Evolutionary conservation across 2,329 filamentous ascomycete genomes (phyloP), one percentile per base, ranked within the genome.

Genomic region (Endoconidiophora laricicola): DNA sequence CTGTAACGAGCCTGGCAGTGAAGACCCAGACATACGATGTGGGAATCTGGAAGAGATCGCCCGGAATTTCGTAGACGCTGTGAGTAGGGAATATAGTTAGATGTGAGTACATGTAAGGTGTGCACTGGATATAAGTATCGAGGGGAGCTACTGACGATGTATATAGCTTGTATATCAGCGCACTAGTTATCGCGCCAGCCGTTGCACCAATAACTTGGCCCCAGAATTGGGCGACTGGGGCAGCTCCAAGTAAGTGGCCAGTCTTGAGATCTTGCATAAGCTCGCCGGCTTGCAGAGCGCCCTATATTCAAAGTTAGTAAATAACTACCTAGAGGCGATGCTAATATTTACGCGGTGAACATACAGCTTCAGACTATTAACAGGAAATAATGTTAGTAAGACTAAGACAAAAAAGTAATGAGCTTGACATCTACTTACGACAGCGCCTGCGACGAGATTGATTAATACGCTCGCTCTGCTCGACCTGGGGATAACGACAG

Each of bases 11-110:
- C 14, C 91, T 74, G 1, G 91, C 90, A 0, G 91, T 98, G 63
- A 95, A 95, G 48, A 98, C 84, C 91, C 91, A 98, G 4, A 98
- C 88, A 61, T 90, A 95, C 0, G 81, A 90, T 0, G 91, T 96
- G 0, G 91, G 91, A 1, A 94, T 87, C 60, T 94, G 83, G 62
- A 98, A 96, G 48, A 95, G 69, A 7, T 86, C 81, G 0, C 88
- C 86, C 0, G 91, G 91, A 4, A 98, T 83, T 38, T 79, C 71
- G 60, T 98, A 98, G 1, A 95, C 88, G 33, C 76, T 80, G 12
- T 33, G 29, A 33, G 29, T 33, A 9, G 4, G 4, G 45, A 44
- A 20, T 14, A 5, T 1, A 61, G 67, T 56, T 54, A 72, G 70
- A 3, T 14, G 16, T 18, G 16, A 1, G 16, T 18, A 18, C 14